Evolutionary conservation across 306 rosid species (phyloP), one percentile per base, ranked within the genome.

Genomic region (Casuarina equisetifolia): DNA sequence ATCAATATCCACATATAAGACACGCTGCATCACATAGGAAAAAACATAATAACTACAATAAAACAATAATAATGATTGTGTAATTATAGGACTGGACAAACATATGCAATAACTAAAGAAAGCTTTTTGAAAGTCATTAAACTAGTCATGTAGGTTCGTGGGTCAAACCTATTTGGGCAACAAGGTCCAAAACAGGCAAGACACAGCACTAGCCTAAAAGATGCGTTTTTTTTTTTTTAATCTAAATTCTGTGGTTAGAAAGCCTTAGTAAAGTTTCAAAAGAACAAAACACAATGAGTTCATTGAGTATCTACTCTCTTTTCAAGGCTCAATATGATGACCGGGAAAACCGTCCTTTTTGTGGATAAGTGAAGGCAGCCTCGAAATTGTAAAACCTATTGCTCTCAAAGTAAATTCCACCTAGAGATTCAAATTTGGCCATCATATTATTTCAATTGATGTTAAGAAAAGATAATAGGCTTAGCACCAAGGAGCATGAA

Each of bases 1-100:
- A 80, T 92, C 97, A 66, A 92, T 92, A 81, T 92, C 97, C 80
- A 92, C 95, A 72, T 92, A 92, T 70, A 92, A 83, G 84, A 92
- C 97, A 72, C 96, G 95, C 97, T 92, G 90, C 90, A 77, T 66
- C n/a, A 83, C 61, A 82, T 15, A 52, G 54, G 32, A 70, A 53
- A 45, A 25, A 70, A 70, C 67, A 76, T 51, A 20, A 72, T 45
- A 72, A 57, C 36, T 35, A 10, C 43, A 25, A 25, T 15, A 54
- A 67, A 36, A 50, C 59, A 50, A 71, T 12, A 25, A 13, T 25
- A 25, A 25, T 25, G 75, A 13, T 36, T 13, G 8, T 12, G 15
- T 32, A 17, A 42, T 8, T 36, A 58, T 17, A 78, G 55, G 73
- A 48, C 54, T 48, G 52, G 55, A 57, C 71, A 77, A 51, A 77